Evolutionary conservation across 2,329 filamentous ascomycete genomes (phyloP), one percentile per base, ranked within the genome.

Genomic region (Neofusicoccum laricinum): DNA sequence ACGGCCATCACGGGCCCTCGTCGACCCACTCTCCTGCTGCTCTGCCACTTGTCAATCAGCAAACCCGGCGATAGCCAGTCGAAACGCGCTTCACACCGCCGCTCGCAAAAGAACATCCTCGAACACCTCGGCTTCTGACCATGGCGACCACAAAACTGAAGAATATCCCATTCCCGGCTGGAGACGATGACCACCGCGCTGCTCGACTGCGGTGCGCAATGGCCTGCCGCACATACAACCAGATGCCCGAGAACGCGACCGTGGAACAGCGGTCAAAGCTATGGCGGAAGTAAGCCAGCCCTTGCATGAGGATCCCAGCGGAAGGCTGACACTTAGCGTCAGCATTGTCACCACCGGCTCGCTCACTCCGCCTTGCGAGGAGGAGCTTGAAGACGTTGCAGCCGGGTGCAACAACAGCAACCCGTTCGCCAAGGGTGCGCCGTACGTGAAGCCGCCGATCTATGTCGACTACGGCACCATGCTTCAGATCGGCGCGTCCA

Each of bases 381-480:
- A 59, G 4, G 55, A 59, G 14, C 55, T 59, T 14, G 25, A 34
- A 32, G n/a, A 25, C 17, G 5, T 41, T 11, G 36, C 46, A 15
- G 34, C 34, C 30, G 46, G 43, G 12, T 10, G 43, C 19, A 41
- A 21, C n/a, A 45, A 11, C 55, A 59, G 21, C 61, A 63, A 38
- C 17, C 61, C 61, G 2, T 63, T 63, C 40, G 15, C 48, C 21
- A 63, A 53, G 14, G 61, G 61, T 7, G 48, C 61, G 19, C 61
- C 61, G 15, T 63, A 63, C 38, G 61, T 53, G 8, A 63, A 90
- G 68, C 84, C 87, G 0, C 86, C 87, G 0, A 78, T 90, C 64
- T 80, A 79, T 43, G 80, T 89, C 38, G 88, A 90, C 71, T 90
- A 90, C 65, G 88, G 88, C 1, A 85, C 85, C 72, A 90, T 90